Base-by-base conservation (phyloP, 2,329 filamentous ascomycete species). In the Aspergillus sclerotialis region DNA sequence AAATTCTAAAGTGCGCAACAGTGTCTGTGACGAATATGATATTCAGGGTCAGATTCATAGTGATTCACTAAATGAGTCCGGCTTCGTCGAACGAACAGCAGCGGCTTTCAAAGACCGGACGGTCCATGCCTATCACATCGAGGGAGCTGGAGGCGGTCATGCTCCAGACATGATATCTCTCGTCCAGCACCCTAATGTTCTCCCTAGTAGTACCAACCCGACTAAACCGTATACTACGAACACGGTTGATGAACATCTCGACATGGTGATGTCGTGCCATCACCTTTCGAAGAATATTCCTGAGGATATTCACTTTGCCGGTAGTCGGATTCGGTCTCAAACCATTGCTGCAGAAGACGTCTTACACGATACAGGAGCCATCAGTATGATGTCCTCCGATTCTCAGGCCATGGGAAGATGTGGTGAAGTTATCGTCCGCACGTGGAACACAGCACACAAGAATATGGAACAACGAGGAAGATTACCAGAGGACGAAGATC, bases 211-310 rank as follows among this genome's bases (percentile, higher is more conserved):
- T 19, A 94, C 88, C 0, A 94, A 92, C 55, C 88, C 88, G 1
- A 94, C 88, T 1, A 71, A 87, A 5, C 88, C 88, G 0, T 94
- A 78, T 60, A 94, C 88, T 2, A 69, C 70, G 42, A 94, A 94
- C 65, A 94, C 88, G 0, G 73, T 94, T 0, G 88, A 94, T 55
- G 88, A 94, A 63, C 88, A 94, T 64, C 75, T 94, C 11, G 88
- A 94, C 65, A 94, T 94, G 88, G 69, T 94, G 31, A 94, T 94
- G 88, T 85, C 93, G 19, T 94, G 88, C 68, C 88, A 94, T 61
- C 88, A 94, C 55, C 70, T 94, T 8, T 86, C 79, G 36, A 84
- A 82, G 58, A 79, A 93, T 61, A 94, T 94, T 40, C 84, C 87
- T 36, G 88, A 94, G 65, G 88, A 94, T 59, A 82, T 94, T 11